Conservation (phyloP, 768 basidiomycete genomes). For the Leccinum arenicola region DNA sequence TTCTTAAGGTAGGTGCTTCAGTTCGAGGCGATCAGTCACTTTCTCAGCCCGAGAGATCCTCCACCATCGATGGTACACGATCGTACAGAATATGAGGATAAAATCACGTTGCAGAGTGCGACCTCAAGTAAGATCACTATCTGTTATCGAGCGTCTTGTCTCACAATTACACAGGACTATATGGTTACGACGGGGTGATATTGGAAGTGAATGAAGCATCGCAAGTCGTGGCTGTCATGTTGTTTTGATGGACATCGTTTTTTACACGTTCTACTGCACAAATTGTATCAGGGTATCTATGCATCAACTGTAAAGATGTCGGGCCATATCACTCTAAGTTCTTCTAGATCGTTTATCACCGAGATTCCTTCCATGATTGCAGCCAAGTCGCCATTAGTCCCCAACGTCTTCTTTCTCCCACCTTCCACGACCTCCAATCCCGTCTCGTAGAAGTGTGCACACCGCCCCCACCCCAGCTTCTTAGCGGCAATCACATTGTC, state of each 20-base stretch:
- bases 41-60: constrained; percentile 69
- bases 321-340: constrained; percentile 69
- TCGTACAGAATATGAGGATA: constrained; percentile 73
- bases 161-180: constrained; percentile 31
- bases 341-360: constrained; percentile 57
- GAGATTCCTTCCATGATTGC: constrained; percentile 44
- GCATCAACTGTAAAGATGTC: constrained; percentile 51
- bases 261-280: constrained; percentile 1
- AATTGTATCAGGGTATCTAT: constrained; percentile 2
- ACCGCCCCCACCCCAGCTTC: constrained; percentile 65
- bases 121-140: constrained; percentile 55
- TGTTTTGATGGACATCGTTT: constrained; percentile 47
- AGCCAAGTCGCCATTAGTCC: constrained; percentile 34
- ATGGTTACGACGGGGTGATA: constrained; percentile 81
- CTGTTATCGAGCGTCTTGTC: neutral
- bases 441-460: constrained; percentile 75
- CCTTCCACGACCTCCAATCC: constrained; percentile 64
- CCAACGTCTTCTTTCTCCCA: constrained; percentile 48
- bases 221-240: constrained; percentile 69
- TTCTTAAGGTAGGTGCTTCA: constrained; percentile 24
- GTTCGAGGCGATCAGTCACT: constrained; percentile 79
- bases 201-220: constrained; percentile 77
- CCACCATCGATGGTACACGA: constrained; percentile 81
- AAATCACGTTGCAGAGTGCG: constrained; percentile 62
- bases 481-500: constrained; percentile 67